These are phyloP conservation scores for Penicillium pulvis DNA, from an alignment of 495 filamentous ascomycete genomes.

Conservation along the genomic window DNA sequence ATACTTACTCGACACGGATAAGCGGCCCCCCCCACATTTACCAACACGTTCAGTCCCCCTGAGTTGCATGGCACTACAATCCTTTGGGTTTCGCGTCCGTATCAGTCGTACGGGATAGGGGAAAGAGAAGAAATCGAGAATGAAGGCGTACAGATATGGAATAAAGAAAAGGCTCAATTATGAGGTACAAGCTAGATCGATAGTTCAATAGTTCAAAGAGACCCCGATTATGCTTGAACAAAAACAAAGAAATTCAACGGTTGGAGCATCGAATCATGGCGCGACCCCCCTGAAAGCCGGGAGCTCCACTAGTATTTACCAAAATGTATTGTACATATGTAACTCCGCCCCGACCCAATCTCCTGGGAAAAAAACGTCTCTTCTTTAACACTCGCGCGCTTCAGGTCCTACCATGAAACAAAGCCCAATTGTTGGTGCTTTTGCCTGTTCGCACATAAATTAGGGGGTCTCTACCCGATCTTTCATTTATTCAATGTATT, in stretches of 20 bases:
- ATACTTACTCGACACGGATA: conserved; percentile 5
- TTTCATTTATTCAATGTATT: conserved; percentile 3
- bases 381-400: conserved; percentile 1
- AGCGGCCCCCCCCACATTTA: conserved; percentile 10
- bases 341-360: conserved; percentile 15
- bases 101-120: conserved; percentile 10
- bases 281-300: conserved; percentile 12
- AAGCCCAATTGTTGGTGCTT: conserved; percentile 16
- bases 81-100: conserved; percentile 22
- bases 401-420: conserved; percentile 22
- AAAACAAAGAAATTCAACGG: conserved; percentile 3
- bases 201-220: too few relatives aligned
- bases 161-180: background rate
- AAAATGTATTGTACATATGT: conserved; percentile 7
- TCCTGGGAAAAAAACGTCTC: conserved; percentile 5
- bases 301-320: background rate
- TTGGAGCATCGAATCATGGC: conserved; percentile 9
- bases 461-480: background rate
- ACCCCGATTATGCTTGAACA: background rate
- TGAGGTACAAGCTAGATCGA: background rate
- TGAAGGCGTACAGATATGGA: background rate
- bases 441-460: conserved; percentile 17
- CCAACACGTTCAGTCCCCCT: conserved; percentile 11
- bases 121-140: background rate
- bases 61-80: conserved; percentile 10